These are phyloP conservation scores for Starmerella khaoyaiensis DNA, from an alignment of 805 yeast genomes.

Conservation along the genomic window DNA sequence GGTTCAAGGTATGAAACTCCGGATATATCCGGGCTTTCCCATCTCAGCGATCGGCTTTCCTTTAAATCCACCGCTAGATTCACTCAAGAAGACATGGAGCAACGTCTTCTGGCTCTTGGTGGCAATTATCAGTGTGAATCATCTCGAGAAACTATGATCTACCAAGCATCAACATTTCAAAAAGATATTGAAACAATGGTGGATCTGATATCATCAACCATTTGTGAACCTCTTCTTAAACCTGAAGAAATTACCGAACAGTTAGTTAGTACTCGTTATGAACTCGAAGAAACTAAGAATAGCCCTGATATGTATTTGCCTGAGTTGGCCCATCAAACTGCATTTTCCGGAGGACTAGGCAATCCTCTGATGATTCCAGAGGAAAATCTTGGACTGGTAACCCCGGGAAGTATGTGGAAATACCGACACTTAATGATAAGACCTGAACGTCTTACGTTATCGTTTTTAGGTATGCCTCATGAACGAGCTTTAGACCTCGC, in stretches of 20 bases:
- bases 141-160: slow-evolving; percentile 79
- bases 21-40: slow-evolving; percentile 58
- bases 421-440: slow-evolving; percentile 57
- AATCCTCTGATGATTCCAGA: slow-evolving; percentile 72
- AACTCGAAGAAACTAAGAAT: slow-evolving; percentile 65
- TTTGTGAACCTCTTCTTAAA: slow-evolving; percentile 53
- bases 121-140: slow-evolving; percentile 92
- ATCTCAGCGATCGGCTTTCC: slow-evolving; percentile 73
- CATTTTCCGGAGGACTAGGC: slow-evolving; percentile 70
- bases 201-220: slow-evolving; percentile 61
- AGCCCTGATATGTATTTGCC: slow-evolving; percentile 81
- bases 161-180: slow-evolving; percentile 90
- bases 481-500: slow-evolving; percentile 54
- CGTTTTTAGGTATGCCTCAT: slow-evolving; percentile 75
- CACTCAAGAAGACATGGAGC: slow-evolving; percentile 57
- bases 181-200: slow-evolving; percentile 71
- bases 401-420: slow-evolving; percentile 38
- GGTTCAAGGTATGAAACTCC: slow-evolving; percentile 75
- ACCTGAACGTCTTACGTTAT: slow-evolving; percentile 73
- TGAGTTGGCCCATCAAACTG: slow-evolving; percentile 77
- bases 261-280: slow-evolving; percentile 60
- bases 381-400: slow-evolving; percentile 47
- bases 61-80: slow-evolving; percentile 31
- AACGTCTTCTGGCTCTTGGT: slow-evolving; percentile 64
- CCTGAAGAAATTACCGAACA: slow-evolving; percentile 65